Base-by-base conservation (phyloP, 2,329 filamentous ascomycete species). In the Taxawa tesnikishii region DNA sequence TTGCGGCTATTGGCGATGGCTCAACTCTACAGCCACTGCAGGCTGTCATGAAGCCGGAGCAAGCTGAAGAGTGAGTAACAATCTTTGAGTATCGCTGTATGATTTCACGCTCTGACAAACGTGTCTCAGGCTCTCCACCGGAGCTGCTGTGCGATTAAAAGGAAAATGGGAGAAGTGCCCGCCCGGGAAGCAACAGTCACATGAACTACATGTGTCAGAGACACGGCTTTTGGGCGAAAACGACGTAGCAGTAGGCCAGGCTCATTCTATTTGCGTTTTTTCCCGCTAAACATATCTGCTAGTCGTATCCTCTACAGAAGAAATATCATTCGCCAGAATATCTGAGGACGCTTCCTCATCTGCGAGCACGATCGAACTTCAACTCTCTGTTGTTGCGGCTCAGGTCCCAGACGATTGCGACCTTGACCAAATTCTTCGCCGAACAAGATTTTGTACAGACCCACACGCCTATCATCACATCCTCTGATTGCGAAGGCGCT, bases 401-500 rank as follows among this genome's bases (percentile, higher is more conserved):
- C 38, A 75, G 90, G 41, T 96, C 88, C 17, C 75, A 87, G 42
- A 70, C 79, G 44, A 79, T 85, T 40, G 72, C 76, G 29, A 69
- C 76, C 28, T 55, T 93, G 26, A 82, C 75, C 32, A 70, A 69
- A 28, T 88, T 85, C 58, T 94, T 96, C 58, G 68, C 70, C 28
- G 59, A 64, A 15, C 68, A 74, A 37, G 67, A 74, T 34, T 88
- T 83, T 47, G 69, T 83, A 37, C 81, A 96, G 58, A 83, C 83
- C 6, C 88, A 96, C 45, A 83, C 90, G 4, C 90, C 90, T 4
- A 77, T 96, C 47, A 83, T 98, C 48, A 96, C 90, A 2, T 94
- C 88, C 1, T 94, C 88, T 0, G 90, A 98, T 49, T 98, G 90
- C 49, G 90, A 98, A 61, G 90, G 90, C 4, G 90, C 87, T 2